Conservation (phyloP, 331 rosid species). For the Quercus phellos region DNA sequence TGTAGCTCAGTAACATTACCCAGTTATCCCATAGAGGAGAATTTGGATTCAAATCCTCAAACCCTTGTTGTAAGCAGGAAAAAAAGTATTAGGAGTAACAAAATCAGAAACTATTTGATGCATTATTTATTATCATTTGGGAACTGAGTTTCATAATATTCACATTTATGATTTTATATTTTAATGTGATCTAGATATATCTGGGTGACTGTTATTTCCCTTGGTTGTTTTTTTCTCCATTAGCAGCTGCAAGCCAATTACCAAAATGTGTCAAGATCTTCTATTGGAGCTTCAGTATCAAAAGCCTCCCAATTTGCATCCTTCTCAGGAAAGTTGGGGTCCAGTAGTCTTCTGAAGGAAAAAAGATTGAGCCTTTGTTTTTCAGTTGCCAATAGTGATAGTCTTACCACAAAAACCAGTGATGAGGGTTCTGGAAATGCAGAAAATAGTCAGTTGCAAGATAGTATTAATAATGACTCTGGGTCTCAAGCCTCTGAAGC, state of each 20-base stretch:
- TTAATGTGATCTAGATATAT: background rate
- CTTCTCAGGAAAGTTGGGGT: slow-evolving; percentile 23
- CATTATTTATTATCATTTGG: background rate
- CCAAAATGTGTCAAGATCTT: slow-evolving; percentile 47
- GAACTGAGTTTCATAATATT: background rate
- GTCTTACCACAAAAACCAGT: slow-evolving; percentile 44
- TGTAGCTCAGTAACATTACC: too few relatives aligned
- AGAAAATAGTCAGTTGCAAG: slow-evolving; percentile 32
- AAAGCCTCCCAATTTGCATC: slow-evolving; percentile 38
- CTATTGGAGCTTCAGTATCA: slow-evolving; percentile 44
- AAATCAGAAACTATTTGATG: background rate
- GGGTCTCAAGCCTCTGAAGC: slow-evolving; percentile 37
- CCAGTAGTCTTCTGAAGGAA: slow-evolving; percentile 39
- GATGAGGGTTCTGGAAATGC: slow-evolving; percentile 35
- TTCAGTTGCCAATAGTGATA: slow-evolving; percentile 61
- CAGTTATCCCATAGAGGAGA: too few relatives aligned
- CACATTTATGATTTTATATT: background rate
- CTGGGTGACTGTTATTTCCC: slow-evolving; percentile 7
- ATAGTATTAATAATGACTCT: slow-evolving; percentile 21
- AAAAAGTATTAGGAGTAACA: too few relatives aligned
- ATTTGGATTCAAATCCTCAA: too few relatives aligned
- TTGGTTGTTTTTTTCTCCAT: slow-evolving; percentile 33
- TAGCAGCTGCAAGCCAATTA: slow-evolving; percentile 53
- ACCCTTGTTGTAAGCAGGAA: too few relatives aligned
- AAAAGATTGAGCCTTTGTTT: slow-evolving; percentile 36